Evolutionary conservation across 2,329 filamentous ascomycete species (phyloP).

Genomic region (Berkeleyomyces rouxiae): DNA sequence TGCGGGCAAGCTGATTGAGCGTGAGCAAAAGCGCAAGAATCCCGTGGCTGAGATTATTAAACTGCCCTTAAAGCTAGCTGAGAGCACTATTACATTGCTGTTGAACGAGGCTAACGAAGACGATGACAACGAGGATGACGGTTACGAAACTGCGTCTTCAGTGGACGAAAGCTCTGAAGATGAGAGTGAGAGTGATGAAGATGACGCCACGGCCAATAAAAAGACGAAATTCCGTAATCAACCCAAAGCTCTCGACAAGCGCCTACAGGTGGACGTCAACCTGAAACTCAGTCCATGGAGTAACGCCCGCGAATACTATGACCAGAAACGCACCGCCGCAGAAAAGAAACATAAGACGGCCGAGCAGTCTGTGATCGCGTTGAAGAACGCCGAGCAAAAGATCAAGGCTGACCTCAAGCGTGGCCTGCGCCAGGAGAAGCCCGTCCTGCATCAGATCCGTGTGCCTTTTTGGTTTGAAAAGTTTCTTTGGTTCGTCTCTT

Average conservation of each 20-base stretch:
- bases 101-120: slow-evolving; percentile 54
- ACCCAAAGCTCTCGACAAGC: slow-evolving; percentile 31
- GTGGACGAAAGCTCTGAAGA: slow-evolving; percentile 35
- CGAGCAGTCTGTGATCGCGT: slow-evolving; percentile 61
- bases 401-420: slow-evolving; percentile 28
- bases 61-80: slow-evolving; percentile 72
- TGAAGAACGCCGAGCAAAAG: slow-evolving; percentile 51
- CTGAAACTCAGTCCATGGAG: slow-evolving; percentile 68
- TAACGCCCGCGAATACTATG: slow-evolving; percentile 84
- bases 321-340: slow-evolving; percentile 68
- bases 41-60: slow-evolving; percentile 76
- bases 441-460: slow-evolving; percentile 65
- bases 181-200: slow-evolving; percentile 20
- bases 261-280: slow-evolving; percentile 66
- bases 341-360: slow-evolving; percentile 78
- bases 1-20: slow-evolving; percentile 72
- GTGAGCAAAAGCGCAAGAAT: slow-evolving; percentile 67
- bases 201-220: slow-evolving; percentile 13
- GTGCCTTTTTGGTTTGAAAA: slow-evolving; percentile 94
- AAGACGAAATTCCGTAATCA: slow-evolving; percentile 13
- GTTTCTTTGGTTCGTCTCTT: slow-evolving; percentile 87
- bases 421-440: slow-evolving; percentile 80
- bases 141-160: slow-evolving; percentile 43
- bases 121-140: slow-evolving; percentile 43
- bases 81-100: slow-evolving; percentile 70